phyloP scores from a whole-genome alignment of 768 basidiomycete genomes.

The Suillus bovinus region DNA sequence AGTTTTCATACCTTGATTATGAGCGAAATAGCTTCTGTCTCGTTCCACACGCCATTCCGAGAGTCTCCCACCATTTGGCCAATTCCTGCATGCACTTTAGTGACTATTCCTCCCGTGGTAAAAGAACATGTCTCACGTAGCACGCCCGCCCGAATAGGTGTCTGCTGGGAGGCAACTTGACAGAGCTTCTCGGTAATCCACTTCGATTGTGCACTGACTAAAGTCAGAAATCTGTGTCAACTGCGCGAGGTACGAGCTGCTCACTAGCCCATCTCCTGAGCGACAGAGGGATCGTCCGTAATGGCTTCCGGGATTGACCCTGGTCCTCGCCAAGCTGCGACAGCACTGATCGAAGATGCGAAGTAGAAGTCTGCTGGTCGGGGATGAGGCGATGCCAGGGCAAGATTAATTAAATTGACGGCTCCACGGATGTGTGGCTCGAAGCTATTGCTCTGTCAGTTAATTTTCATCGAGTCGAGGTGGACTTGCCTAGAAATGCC shows the following conservation, averaged over 20 bases:
- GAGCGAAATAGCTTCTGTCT: constrained; percentile 42
- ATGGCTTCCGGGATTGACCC: constrained; percentile 24
- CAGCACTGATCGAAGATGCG: constrained; percentile 46
- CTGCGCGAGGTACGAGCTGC: constrained; percentile 13
- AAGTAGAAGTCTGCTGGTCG: constrained; percentile 47
- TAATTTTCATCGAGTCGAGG: too few species aligned
- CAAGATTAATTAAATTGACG: constrained; percentile 50
- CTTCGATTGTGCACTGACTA: constrained; percentile 36
- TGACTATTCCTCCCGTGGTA: constrained; percentile 8
- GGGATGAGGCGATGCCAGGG: constrained; percentile 37
- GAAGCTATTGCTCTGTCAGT: constrained; percentile 32
- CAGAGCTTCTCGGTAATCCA: constrained; percentile 57
- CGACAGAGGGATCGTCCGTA: constrained; percentile 23
- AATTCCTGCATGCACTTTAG: constrained; percentile 44
- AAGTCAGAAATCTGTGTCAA: not conserved
- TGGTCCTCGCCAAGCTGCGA: constrained; percentile 21
- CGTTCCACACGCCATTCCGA: constrained; percentile 50
- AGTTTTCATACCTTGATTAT: constrained; percentile 26
- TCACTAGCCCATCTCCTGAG: constrained; percentile 36
- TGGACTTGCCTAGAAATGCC: constrained; percentile 25
- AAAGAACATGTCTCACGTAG: constrained; percentile 18
- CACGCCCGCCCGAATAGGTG: constrained; percentile 22
- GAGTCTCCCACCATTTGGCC: constrained; percentile 59
- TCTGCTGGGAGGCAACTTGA: constrained; percentile 38
- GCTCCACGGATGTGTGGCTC: constrained; percentile 50